Evolutionary conservation across 2,329 filamentous ascomycete species (phyloP).

Genomic region (Ophiostoma triangulosporum): DNA sequence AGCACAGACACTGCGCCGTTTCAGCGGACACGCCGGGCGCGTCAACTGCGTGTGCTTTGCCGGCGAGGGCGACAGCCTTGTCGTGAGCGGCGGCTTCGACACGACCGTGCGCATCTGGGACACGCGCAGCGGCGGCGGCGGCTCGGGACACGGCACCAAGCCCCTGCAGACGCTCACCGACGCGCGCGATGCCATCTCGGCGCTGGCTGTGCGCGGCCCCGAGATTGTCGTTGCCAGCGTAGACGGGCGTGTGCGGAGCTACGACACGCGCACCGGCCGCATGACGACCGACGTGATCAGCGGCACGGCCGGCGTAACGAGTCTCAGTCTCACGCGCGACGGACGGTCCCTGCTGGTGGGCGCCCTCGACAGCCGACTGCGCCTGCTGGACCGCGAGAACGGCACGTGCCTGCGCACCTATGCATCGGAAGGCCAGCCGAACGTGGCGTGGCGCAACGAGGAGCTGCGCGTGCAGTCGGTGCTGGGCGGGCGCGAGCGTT

Average conservation of each 20-base stretch:
- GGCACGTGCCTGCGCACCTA: slow-evolving; percentile 66
- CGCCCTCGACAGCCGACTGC: slow-evolving; percentile 59
- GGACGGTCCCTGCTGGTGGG: slow-evolving; percentile 63
- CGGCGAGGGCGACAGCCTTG: slow-evolving; percentile 58
- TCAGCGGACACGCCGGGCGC: slow-evolving; percentile 54
- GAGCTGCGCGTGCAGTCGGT: slow-evolving; percentile 62
- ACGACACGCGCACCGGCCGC: slow-evolving; percentile 68
- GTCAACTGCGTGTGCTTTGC: slow-evolving; percentile 72
- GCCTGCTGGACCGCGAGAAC: slow-evolving; percentile 66
- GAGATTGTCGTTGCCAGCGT: slow-evolving; percentile 66
- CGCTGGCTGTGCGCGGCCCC: slow-evolving; percentile 31
- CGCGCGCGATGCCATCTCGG: slow-evolving; percentile 54
- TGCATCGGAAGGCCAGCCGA: slow-evolving; percentile 26
- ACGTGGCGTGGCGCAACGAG: slow-evolving; percentile 41
- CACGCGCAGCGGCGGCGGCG: slow-evolving; percentile 30
- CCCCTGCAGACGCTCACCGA: slow-evolving; percentile 62
- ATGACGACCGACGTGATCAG: slow-evolving; percentile 58
- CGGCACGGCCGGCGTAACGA: slow-evolving; percentile 50
- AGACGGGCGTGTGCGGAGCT: slow-evolving; percentile 67
- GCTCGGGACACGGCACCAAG: slow-evolving; percentile 23
- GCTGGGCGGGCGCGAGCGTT: slow-evolving; percentile 62
- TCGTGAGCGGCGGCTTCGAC: slow-evolving; percentile 64
- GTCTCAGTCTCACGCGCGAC: slow-evolving; percentile 55
- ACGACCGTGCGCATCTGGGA: slow-evolving; percentile 69
- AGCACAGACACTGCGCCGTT: slow-evolving; percentile 63